Evolutionary conservation across 2,329 filamentous ascomycete genomes (phyloP), one percentile per base, ranked within the genome.

Genomic region (Neoarthrinium moseri): DNA sequence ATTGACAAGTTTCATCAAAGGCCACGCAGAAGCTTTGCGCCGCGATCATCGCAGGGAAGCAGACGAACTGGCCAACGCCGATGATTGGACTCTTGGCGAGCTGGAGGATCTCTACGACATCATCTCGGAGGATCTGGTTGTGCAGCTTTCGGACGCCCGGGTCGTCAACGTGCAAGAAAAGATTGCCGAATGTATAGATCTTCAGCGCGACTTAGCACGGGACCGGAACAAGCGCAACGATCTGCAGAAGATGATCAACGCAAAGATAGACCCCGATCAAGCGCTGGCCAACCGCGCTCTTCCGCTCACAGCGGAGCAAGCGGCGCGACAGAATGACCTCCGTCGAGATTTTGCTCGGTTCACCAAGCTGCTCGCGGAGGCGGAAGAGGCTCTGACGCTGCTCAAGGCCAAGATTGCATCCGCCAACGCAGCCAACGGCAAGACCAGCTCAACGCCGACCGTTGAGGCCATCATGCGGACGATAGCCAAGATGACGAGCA

Each of bases 381-480:
- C 87, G 1, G 94, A 99, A 69, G 86, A 95, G 64, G 83, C 80
- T 4, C 72, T 95, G 21, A 86, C 86, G 5, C 63, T 96, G 38
- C 80, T 97, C 22, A 88, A 88, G 58, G 86, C 91, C 3, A 87
- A 85, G 56, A 76, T 96, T 15, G 85, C 86, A 1, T 70, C 79
- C 2, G 74, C 76, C 6, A 77, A 75, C 15, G 72, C 71, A 39
- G 63, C 71, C 3, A 69, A 71, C 33, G 77, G 72, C 54, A 77
- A 68, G 46, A 67, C 68, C 5, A 62, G 61, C 1, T 64, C 59
- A 18, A 59, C 66, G 4, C 94, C 94, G 0, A 96, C 91, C 0
- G 89, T 96, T 8, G 94, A 96, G 57, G 89, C 90, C 0, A 89
- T 99, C 17, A 86, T 91, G 55, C 89, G 88, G 49, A 99, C 94